These are phyloP conservation scores for Wickerhamomyces canadensis DNA, from an alignment of 805 yeast species.

Conservation along the genomic window DNA sequence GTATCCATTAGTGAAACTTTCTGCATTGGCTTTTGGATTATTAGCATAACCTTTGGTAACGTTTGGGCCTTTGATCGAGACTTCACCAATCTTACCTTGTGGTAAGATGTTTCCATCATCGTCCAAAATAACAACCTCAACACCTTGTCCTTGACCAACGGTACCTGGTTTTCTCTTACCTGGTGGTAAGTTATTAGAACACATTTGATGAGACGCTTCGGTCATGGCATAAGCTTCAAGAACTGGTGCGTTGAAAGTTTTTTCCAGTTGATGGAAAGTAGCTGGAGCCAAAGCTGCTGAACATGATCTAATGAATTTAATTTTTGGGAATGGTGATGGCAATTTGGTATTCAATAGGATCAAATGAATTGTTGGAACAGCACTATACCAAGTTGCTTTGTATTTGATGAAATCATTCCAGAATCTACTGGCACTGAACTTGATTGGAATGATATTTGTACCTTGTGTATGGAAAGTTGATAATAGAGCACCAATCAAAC, in stretches of 20 bases:
- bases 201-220: constrained; percentile 78
- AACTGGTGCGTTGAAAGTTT: constrained; percentile 58
- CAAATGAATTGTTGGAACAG: constrained; percentile 73
- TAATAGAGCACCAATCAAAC: constrained; percentile 59
- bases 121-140: constrained; percentile 53
- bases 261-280: constrained; percentile 52
- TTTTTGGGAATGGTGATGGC: constrained; percentile 46
- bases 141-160: constrained; percentile 71
- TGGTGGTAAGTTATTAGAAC: constrained; percentile 64
- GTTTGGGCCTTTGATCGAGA: constrained; percentile 59
- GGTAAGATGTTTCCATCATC: constrained; percentile 40
- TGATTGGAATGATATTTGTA: constrained; percentile 53
- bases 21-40: constrained; percentile 65
- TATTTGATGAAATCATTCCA: constrained; percentile 50
- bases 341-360: constrained; percentile 48
- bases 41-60: constrained; percentile 70
- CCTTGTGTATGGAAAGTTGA: constrained; percentile 60
- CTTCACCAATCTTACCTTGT: constrained; percentile 60
- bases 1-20: constrained; percentile 53
- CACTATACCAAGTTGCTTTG: constrained; percentile 65
- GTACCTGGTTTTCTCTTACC: constrained; percentile 64
- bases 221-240: constrained; percentile 80
- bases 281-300: constrained; percentile 67
- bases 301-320: constrained; percentile 67
- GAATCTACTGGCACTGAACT: constrained; percentile 55